Evolutionary conservation across 2,329 filamentous ascomycete genomes (phyloP).

Genomic region (Exophiala oligosperma): DNA sequence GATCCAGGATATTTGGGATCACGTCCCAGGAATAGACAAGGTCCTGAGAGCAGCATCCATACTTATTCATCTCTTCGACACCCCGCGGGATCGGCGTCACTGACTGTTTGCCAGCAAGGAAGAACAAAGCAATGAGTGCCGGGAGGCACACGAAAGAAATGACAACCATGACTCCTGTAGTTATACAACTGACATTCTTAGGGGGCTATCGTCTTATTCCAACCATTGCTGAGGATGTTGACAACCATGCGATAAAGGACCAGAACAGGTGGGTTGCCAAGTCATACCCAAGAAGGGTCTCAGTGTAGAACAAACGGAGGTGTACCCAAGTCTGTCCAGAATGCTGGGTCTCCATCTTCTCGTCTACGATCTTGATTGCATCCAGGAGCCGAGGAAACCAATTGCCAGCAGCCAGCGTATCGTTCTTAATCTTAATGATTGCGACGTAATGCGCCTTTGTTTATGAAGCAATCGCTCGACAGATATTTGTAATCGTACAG

Average conservation of each 20-base stretch:
- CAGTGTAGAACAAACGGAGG: slow-evolving; percentile 49
- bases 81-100: slow-evolving; percentile 38
- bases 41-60: slow-evolving; percentile 47
- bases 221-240: slow-evolving; percentile 15
- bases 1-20: slow-evolving; percentile 32
- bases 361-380: slow-evolving; percentile 37
- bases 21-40: slow-evolving; percentile 43
- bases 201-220: slow-evolving; percentile 14
- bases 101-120: slow-evolving; percentile 42
- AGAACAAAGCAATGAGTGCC: slow-evolving; percentile 38
- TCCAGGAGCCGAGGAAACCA: slow-evolving; percentile 46
- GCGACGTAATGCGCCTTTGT: slow-evolving; percentile 42
- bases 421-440: slow-evolving; percentile 52
- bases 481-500: slow-evolving; percentile 47
- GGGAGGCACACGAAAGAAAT: slow-evolving; percentile 33
- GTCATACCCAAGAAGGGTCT: slow-evolving; percentile 46
- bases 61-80: slow-evolving; percentile 42
- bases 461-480: slow-evolving; percentile 40
- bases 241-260: slow-evolving; percentile 30
- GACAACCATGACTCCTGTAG: slow-evolving; percentile 30
- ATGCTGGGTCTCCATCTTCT: slow-evolving; percentile 27
- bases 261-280: slow-evolving; percentile 40
- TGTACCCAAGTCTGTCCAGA: slow-evolving; percentile 37
- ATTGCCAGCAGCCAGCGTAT: slow-evolving; percentile 48
- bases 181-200: slow-evolving; percentile 19